These are phyloP conservation scores for Furcasterigmium furcatum DNA, from an alignment of 2,329 filamentous ascomycete genomes.

Conservation along the genomic window DNA sequence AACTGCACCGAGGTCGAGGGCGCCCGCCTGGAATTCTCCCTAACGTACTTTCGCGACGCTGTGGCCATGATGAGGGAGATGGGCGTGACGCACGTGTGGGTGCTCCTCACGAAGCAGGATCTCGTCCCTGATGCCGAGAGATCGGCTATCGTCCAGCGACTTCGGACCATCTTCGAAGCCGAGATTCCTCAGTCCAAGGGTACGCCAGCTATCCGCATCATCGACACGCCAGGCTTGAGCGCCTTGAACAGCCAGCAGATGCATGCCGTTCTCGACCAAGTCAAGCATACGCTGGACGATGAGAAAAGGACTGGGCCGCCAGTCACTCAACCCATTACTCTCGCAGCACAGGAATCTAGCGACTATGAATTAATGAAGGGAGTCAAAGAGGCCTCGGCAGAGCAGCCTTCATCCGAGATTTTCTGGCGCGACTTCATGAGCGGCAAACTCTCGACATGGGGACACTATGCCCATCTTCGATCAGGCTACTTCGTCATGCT, in stretches of 20 bases:
- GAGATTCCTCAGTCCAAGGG: conserved; percentile 5
- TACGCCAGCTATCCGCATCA: conserved; percentile 12
- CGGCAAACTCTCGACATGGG: conserved; percentile 23
- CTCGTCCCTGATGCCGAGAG: conserved; percentile 13
- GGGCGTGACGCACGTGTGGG: conserved; percentile 19
- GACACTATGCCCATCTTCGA: conserved; percentile 27
- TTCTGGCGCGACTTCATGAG: conserved; percentile 24
- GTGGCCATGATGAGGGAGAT: conserved; percentile 14
- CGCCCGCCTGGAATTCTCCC: conserved; percentile 18
- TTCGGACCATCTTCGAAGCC: conserved; percentile 6
- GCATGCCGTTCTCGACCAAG: conserved; percentile 6
- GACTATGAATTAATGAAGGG: background rate
- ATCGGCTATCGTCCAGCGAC: conserved; percentile 10
- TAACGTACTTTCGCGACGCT: conserved; percentile 4
- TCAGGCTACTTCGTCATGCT: conserved; percentile 26
- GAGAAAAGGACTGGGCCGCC: too few species aligned
- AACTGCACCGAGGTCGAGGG: conserved; percentile 19
- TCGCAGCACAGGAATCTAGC: background rate
- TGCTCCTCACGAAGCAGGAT: conserved; percentile 29
- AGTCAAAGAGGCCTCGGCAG: background rate
- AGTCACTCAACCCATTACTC: background rate
- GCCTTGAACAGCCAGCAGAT: conserved; percentile 3
- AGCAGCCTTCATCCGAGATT: background rate
- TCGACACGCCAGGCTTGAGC: conserved; percentile 19
- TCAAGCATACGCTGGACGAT: conserved; percentile 2